Conservation (phyloP, 208 protist species). For the Leishmania aethiopica region DNA sequence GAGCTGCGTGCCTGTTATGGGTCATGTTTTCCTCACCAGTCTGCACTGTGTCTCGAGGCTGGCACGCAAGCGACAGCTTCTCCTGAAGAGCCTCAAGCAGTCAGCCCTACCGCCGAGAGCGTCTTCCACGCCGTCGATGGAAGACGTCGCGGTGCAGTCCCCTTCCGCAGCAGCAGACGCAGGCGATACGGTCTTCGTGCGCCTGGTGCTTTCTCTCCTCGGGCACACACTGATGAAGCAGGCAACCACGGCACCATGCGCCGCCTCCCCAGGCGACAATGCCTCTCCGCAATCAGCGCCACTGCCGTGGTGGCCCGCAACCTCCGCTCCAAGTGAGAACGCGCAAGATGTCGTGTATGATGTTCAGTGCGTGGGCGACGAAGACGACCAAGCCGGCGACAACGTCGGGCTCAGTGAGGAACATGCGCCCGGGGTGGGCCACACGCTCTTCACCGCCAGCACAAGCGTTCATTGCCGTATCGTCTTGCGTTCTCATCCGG, state of each 20-base stretch:
- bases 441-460: not conserved
- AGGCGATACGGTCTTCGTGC: slow-evolving; percentile 9
- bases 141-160: not conserved
- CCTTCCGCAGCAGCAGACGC: not conserved
- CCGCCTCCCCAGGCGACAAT: not conserved
- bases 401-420: not conserved
- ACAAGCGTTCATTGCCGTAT: slow-evolving; percentile 2
- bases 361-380: not conserved
- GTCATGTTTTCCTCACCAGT: slow-evolving; percentile 21
- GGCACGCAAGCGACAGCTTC: slow-evolving; percentile 20
- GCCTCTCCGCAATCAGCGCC: not conserved
- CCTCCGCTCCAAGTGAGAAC: not conserved
- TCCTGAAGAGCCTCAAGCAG: not conserved
- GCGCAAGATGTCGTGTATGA: slow-evolving; percentile 4
- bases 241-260: not conserved
- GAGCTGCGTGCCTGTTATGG: not conserved
- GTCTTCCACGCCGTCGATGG: not conserved
- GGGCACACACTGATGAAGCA: not conserved
- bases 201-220: slow-evolving; percentile 25
- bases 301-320: slow-evolving; percentile 19
- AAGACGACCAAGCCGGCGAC: not conserved
- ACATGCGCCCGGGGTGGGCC: not conserved
- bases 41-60: slow-evolving; percentile 16
- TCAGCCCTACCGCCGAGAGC: not conserved
- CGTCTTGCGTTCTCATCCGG: slow-evolving; percentile 16